These are phyloP conservation scores for Wallacemonas sp. DNA, from an alignment of 208 protist species.

Conservation along the genomic window DNA sequence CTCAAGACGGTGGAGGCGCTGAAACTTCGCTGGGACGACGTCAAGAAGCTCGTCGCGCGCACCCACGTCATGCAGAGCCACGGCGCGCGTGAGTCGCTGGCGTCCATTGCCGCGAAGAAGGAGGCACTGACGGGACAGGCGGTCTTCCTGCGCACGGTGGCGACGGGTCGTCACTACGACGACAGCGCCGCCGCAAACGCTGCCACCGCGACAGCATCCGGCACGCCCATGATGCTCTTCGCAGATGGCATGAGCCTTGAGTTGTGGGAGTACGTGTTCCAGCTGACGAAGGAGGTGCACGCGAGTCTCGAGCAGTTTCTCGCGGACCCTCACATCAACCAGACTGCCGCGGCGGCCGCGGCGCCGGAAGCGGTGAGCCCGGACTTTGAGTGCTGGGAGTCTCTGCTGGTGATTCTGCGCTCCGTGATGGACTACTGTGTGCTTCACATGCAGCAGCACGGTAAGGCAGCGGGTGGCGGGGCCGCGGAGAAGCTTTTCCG, in stretches of 20 bases:
- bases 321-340: slow-evolving; percentile 22
- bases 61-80: slow-evolving; percentile 27
- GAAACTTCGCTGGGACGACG: slow-evolving; percentile 66
- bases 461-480: slow-evolving; percentile 30
- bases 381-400: slow-evolving; percentile 90
- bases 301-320: slow-evolving; percentile 75
- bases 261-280: slow-evolving; percentile 55
- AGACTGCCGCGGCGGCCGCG: neutral
- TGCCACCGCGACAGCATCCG: too few species aligned
- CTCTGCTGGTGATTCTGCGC: slow-evolving; percentile 66
- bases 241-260: slow-evolving; percentile 41
- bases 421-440: slow-evolving; percentile 74
- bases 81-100: slow-evolving; percentile 11
- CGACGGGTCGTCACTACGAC: slow-evolving; percentile 65
- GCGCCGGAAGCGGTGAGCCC: slow-evolving; percentile 40
- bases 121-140: slow-evolving; percentile 83
- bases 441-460: slow-evolving; percentile 53
- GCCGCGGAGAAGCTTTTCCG: slow-evolving; percentile 53
- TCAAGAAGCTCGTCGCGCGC: slow-evolving; percentile 45
- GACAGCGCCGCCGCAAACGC: too few species aligned
- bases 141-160: slow-evolving; percentile 70
- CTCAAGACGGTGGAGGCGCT: slow-evolving; percentile 54
- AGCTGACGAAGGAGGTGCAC: slow-evolving; percentile 51
- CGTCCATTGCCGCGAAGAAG: slow-evolving; percentile 32
- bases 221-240: too few species aligned